A percentile compares a stretch with the other conserved stretches of the same genome.
Conservation (phyloP, 371 early-diverging fungal genomes). For the Mortierella sp. region DNA sequence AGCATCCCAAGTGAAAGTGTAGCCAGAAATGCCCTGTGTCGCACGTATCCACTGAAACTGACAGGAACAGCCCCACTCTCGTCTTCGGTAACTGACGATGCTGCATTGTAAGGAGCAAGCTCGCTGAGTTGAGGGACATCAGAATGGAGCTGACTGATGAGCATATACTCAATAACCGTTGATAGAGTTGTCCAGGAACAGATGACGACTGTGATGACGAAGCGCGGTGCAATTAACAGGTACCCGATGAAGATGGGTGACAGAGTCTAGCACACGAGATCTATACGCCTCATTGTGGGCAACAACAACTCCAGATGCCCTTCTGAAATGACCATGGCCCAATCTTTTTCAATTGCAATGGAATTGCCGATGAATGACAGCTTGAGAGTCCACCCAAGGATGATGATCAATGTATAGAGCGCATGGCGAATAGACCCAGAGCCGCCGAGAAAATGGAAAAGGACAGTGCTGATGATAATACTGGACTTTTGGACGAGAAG, state of each 20-base stretch:
- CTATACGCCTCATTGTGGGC: constrained; percentile 43
- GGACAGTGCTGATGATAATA: constrained; percentile 18
- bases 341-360: constrained; percentile 41
- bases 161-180: constrained; percentile 15
- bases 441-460: constrained; percentile 21
- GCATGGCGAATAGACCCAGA: background rate
- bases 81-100: background rate
- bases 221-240: constrained; percentile 1
- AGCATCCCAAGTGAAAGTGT: constrained; percentile 29
- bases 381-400: constrained; percentile 35
- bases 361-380: constrained; percentile 36
- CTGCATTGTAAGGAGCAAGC: constrained; percentile 12
- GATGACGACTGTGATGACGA: constrained; percentile 17
- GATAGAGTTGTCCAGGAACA: constrained; percentile 30
- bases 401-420: constrained; percentile 18
- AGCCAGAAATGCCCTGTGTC: constrained; percentile 27
- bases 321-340: constrained; percentile 37
- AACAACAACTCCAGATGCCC: constrained; percentile 32
- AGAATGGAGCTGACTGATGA: constrained; percentile 37
- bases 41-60: constrained; percentile 17
- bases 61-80: constrained; percentile 8
- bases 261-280: constrained; percentile 39
- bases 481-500: constrained; percentile 28
- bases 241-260: constrained; percentile 30
- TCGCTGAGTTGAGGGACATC: constrained; percentile 14